These are phyloP conservation scores for Halophytophthora polymorphica DNA, from an alignment of 352 stramenopile genomes.

Conservation along the genomic window DNA sequence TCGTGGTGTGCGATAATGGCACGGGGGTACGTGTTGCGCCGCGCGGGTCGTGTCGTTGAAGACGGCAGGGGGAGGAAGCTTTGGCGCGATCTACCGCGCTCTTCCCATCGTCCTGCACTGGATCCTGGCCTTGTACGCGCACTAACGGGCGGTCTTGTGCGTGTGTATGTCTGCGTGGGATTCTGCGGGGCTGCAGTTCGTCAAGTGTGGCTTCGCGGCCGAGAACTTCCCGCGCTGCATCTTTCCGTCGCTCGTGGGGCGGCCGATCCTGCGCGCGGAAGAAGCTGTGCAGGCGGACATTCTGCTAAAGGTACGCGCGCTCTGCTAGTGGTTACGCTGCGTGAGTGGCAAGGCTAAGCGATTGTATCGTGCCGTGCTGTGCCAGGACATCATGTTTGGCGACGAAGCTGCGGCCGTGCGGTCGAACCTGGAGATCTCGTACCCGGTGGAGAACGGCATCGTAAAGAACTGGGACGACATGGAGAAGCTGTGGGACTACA, in stretches of 20 bases:
- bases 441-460: slow-evolving; percentile 95
- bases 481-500: slow-evolving; percentile 97
- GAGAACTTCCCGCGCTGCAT: slow-evolving; percentile 95
- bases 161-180: neutral
- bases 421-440: slow-evolving; percentile 85
- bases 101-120: no score
- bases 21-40: slow-evolving; percentile 56
- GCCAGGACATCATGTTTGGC: slow-evolving; percentile 94
- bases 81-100: no score
- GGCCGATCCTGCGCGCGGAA: slow-evolving; percentile 92
- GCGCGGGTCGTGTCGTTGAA: neutral
- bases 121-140: no score
- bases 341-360: neutral
- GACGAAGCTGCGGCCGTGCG: slow-evolving; percentile 90
- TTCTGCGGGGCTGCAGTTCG: slow-evolving; percentile 42
- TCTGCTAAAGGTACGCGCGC: slow-evolving; percentile 60
- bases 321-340: neutral
- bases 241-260: slow-evolving; percentile 93
- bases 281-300: slow-evolving; percentile 87
- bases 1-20: slow-evolving; percentile 88
- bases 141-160: no score
- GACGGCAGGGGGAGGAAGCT: neutral
- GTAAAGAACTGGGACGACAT: slow-evolving; percentile 98
- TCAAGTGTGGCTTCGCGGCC: slow-evolving; percentile 92
- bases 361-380: neutral